Evolutionary conservation across 768 basidiomycete genomes (phyloP), one percentile per base, ranked within the genome.

Genomic region (Pleurotus djamor): DNA sequence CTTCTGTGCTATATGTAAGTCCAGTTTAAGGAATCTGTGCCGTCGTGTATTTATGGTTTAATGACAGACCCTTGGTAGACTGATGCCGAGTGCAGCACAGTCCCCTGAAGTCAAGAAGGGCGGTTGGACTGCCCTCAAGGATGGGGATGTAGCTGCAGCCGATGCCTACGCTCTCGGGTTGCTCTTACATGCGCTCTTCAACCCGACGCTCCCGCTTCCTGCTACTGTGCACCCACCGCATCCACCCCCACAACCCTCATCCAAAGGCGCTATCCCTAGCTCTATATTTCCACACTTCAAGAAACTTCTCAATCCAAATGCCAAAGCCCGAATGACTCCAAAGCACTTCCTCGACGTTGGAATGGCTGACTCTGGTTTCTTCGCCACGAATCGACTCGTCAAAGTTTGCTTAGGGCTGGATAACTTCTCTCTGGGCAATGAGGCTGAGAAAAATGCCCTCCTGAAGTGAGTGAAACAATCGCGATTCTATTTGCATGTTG

Each of bases 131-230:
- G 73, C 75, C 0, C 71, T 96, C 12, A 94, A 94, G 78, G 87
- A 93, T 94, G 95, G 37, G 4, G 76, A 79, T 61, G 76, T 87
- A 6, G 79, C 89, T 45, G 85, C 84, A 9, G 81, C 88, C 59
- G 97, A 99, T 72, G 84, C 91, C 9, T 98, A 98, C 71, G 86
- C 90, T 1, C 81, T 98, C 7, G 95, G 94, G 14, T 77, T 98
- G 7, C 82, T 98, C 52, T 79, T 96, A 28, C 91, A 94, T 72
- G 75, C 84, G 9, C 79, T 94, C 13, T 98, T 98, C 79, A 98
- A 98, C 71, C 92, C 93, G 1, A 75, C 81, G 0, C 81, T 85
- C n/a, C 88, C 89, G 8, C 78, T 82, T 4, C 89, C 89, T 5
- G 78, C 86, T 1, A 89, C 86, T 2, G 76, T 77, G 32, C 83